Evolutionary conservation across 139 green algal species (phyloP), one percentile per base, ranked within the genome.

Genomic region (Astrephomene gubernaculifera): DNA sequence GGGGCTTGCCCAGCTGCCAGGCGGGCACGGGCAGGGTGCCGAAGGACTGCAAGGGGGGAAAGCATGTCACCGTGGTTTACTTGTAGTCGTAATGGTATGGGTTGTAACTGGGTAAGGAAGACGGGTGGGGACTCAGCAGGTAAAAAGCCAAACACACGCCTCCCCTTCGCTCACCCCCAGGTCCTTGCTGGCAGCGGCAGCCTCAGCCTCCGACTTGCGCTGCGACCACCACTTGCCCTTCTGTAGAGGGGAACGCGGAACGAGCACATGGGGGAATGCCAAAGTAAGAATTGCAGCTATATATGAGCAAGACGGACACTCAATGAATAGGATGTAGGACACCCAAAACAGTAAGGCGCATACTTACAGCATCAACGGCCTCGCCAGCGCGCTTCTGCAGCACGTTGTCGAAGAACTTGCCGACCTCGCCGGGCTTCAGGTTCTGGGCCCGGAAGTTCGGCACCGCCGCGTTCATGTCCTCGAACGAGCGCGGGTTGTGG

Each of bases 401-500:
- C n/a, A 94, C 89, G 39, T 29, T 86, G 81, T 94, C 91, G 71
- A 94, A 94, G 71, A 92, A 94, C 78, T 90, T 89, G 1, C 87
- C 81, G 17, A 92, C 85, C 60, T 92, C 85, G 36, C 89, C 91
- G 31, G 89, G 74, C 88, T 93, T 94, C n/a, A 92, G 86, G 44
- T 71, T 82, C 49, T 89, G 68, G 29, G 87, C 87, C 65, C 89
- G 79, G 81, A 94, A 94, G 86, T 94, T 94, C 43, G 91, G 91
- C n/a, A 94, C 88, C 2, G 91, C 81, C 71, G 87, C 87, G 65
- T 81, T 73, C 61, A 94, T 43, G 88, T 93, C 89, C 89, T 94
- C 91, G 65, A 92, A 94, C 25, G 89, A 92, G n/a, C 89, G 81
- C 31, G 88, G 91, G 86, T 94, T 94, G 72, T 94, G 91, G 84